phyloP scores from a whole-genome alignment of 164 flowering plant genomes.

The Piper betle region DNA sequence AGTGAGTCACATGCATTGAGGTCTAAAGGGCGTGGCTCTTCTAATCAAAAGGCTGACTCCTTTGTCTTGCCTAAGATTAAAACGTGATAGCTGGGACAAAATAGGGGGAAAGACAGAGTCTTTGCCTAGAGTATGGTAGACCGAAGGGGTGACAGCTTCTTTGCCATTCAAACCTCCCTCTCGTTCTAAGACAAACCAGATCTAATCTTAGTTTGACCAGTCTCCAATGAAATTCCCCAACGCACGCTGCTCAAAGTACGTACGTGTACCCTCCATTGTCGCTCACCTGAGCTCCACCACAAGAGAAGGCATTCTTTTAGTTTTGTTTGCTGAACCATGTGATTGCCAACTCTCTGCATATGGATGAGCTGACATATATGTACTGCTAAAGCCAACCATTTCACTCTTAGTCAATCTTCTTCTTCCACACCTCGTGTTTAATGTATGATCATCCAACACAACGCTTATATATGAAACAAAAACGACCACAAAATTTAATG shows the following conservation, averaged over 20 bases:
- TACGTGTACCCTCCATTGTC: conserved; percentile 1
- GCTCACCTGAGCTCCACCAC: background rate
- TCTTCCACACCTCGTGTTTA: background rate
- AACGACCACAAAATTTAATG: too few relatives aligned
- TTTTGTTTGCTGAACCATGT: conserved; percentile 4
- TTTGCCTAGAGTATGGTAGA: conserved; percentile 30
- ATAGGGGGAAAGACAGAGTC: conserved; percentile 3
- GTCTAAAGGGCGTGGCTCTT: background rate
- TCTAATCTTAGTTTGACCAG: conserved; percentile 10
- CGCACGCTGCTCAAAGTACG: conserved; percentile 4
- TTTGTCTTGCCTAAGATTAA: too few relatives aligned
- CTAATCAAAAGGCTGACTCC: too few relatives aligned
- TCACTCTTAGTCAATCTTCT: conserved; percentile 1
- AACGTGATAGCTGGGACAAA: too few relatives aligned
- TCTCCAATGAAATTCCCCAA: background rate
- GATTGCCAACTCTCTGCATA: conserved; percentile 13
- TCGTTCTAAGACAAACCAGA: background rate
- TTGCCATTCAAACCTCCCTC: background rate
- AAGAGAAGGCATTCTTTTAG: conserved; percentile 1
- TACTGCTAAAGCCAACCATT: conserved; percentile 3
- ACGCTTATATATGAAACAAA: too few relatives aligned
- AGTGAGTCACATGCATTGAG: conserved; percentile 10
- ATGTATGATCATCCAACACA: background rate
- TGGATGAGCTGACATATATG: conserved; percentile 3
- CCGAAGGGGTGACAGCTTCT: conserved; percentile 22